Percentiles rank a stretch among this genome's conserved stretches.
Conservation (phyloP, 2,329 filamentous ascomycete species). For the Monosporascus sp. region DNA sequence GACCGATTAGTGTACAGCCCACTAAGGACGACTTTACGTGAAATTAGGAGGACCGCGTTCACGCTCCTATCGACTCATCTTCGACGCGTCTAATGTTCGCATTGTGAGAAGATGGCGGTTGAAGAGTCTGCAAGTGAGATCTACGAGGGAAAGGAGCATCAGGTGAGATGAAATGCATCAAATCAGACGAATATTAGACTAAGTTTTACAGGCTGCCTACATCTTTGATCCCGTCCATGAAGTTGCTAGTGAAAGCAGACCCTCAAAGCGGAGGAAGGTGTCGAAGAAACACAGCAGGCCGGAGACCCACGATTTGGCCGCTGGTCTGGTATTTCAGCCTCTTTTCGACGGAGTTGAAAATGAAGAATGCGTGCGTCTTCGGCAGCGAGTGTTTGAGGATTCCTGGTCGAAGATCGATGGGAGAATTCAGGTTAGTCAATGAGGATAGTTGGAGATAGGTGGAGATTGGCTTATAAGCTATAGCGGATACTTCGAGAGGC, state of each 20-base stretch:
- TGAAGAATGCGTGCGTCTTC: constrained; percentile 40
- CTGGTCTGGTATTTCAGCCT: constrained; percentile 36
- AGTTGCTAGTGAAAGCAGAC: constrained; percentile 28
- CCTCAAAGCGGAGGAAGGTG: constrained; percentile 53
- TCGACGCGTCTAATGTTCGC: neutral
- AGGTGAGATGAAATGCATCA: constrained; percentile 11
- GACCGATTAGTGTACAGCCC: too few species aligned
- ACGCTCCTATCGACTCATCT: neutral
- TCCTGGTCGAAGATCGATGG: constrained; percentile 61
- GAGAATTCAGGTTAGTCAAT: constrained; percentile 50
- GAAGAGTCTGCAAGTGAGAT: constrained; percentile 12
- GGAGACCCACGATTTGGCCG: constrained; percentile 7
- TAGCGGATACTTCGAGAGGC: constrained; percentile 54
- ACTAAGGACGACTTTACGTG: neutral
- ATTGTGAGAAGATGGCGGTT: constrained; percentile 16
- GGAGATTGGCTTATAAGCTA: neutral
- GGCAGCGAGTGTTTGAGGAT: constrained; percentile 54
- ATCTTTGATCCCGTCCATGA: constrained; percentile 51
- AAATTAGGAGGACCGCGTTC: neutral
- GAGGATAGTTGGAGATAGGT: neutral
- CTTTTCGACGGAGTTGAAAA: constrained; percentile 52
- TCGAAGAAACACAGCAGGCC: constrained; percentile 31
- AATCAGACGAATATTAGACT: neutral
- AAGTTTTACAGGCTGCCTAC: constrained; percentile 48
- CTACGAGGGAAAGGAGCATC: constrained; percentile 26